Evolutionary conservation across 805 yeast genomes (phyloP), one percentile per base, ranked within the genome.

Genomic region (Candida sonorensis): DNA sequence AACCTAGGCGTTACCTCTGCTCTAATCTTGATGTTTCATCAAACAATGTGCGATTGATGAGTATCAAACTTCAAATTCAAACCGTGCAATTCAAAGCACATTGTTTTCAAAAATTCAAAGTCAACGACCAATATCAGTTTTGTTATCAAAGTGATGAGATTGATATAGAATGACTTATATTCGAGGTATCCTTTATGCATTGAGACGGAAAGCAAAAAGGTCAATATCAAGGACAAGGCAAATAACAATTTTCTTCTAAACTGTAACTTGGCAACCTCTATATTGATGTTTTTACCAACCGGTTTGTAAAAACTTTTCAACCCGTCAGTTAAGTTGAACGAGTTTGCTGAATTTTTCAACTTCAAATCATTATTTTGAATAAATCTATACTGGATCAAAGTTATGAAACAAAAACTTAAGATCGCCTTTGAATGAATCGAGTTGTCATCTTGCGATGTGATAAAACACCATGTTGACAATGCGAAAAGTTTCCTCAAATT

Each of bases 351-450:
- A 10, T n/a, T n/a, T n/a, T n/a, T n/a, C n/a, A n/a, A n/a, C n/a
- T n/a, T n/a, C n/a, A n/a, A n/a, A 11, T 42, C 45, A 15, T 38
- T 42, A 14, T 44, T 44, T 23, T 42, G 38, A n/a, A 57, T 46
- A 26, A 53, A 53, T 17, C 51, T 30, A 30, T 44, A 45, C 21
- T 55, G 59, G 14, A 54, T 37, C 27, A 46, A 30, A 28, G 37
- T 51, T 18, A 50, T 35, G 11, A 46, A 17, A 27, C 51, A 38
- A 27, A 45, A 52, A 10, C 40, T 37, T n/a, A 51, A 16, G 26
- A 55, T 45, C 2, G 55, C 51, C 28, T 52, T 53, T n/a, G 36
- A 33, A 33, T 50, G 59, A 4, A 44, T 25, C 2, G 55, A 42
- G 21, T 44, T 40, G 24, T 54, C 47, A 31, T 56, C 61, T 8